Conservation (phyloP, 1,284 basidiomycete genomes). For the Ustilago sp. region DNA sequence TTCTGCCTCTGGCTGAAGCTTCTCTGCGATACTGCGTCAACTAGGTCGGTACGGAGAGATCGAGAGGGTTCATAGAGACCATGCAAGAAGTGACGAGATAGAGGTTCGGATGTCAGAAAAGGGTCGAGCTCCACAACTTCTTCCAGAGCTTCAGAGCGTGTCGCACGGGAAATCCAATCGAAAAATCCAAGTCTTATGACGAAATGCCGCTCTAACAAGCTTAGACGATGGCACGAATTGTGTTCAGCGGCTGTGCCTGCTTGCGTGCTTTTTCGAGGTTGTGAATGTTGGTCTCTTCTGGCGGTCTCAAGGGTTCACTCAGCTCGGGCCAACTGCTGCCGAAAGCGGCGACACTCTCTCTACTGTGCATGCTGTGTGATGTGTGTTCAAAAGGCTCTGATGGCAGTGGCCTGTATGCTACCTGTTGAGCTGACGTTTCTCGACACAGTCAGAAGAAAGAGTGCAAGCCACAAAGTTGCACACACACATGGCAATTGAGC, state of each 20-base stretch:
- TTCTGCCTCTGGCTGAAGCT: too few species aligned
- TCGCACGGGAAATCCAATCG: not conserved
- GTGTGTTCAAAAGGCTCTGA: constrained; percentile 4
- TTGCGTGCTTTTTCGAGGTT: not conserved
- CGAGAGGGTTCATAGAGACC: not conserved
- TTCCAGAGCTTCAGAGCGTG: not conserved
- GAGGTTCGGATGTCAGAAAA: not conserved
- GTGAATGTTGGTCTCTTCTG: not conserved
- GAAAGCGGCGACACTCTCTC: not conserved
- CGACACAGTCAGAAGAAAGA: not conserved
- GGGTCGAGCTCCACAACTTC: not conserved
- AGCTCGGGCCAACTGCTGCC: constrained; percentile 7
- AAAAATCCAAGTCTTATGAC: not conserved
- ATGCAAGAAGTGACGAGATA: not conserved
- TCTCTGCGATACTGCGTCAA: too few species aligned
- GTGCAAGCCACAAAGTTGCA: not conserved
- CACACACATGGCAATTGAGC: not conserved
- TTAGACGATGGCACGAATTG: not conserved
- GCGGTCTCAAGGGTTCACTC: constrained; percentile 3
- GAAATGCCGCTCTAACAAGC: not conserved
- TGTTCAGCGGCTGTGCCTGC: not conserved
- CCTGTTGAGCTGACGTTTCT: not conserved
- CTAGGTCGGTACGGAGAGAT: not conserved
- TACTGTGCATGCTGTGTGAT: not conserved
- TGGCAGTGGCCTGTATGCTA: not conserved